Evolutionary conservation across 129 eudicot species (phyloP), one percentile per base, ranked within the genome.

Genomic region (Flaveria bidentis): DNA sequence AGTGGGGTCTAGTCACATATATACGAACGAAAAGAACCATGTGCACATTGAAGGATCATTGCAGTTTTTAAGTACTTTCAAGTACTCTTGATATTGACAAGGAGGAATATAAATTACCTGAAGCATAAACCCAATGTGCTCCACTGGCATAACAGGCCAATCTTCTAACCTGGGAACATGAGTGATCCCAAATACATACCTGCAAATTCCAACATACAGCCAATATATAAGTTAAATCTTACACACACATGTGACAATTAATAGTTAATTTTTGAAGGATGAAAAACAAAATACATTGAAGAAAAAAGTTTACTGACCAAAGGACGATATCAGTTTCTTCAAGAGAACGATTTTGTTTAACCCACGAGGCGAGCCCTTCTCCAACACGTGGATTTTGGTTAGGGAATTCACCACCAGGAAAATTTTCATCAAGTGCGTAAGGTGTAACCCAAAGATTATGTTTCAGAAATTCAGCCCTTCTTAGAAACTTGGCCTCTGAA

Each of bases 151-250:
- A 42, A 92, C 93, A 41, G 96, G 98, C 98, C 98, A 92, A 72
- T 92, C 96, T 83, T 92, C 98, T 84, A 92, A 73, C 65, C 94
- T 85, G 62, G 98, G 98, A 84, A 92, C 94, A 80, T 92, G 98
- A 25, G 98, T 92, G 83, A 92, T 84, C 73, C 96, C 98, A 71
- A 90, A 90, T 8, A 92, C 88, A 75, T 90, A 92, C 97, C 93
- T 87, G 47, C 73, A 81, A 50, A 33, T 61, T 69, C 77, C 3
- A 75, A 65, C 17, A 62, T 25, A 25, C 26, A 20, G 23, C 46
- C 56, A 6, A 75, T 16, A 53, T 28, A 28, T 57, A 58, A 16
- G 53, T 15, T 36, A 47, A 25, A 30, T 18, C 23, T 26, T 47
- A 75, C 61, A 44, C 55, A 20, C 71, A 74, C 61, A 23, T 42